These are phyloP conservation scores for Litchi chinensis DNA, from an alignment of 345 rosid species.

Conservation along the genomic window DNA sequence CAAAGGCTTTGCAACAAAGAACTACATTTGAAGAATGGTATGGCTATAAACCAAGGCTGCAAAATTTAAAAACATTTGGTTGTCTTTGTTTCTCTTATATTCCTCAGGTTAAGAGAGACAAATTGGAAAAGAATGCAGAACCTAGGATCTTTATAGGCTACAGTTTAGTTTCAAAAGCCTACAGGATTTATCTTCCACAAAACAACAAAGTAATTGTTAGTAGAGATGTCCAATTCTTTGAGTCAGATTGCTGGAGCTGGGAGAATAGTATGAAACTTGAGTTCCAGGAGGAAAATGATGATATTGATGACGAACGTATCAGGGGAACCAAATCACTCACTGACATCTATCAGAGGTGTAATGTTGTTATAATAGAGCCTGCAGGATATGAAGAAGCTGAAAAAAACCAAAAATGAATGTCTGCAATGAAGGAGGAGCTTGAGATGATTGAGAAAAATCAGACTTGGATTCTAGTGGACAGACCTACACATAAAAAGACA, in stretches of 20 bases:
- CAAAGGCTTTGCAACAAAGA: conserved; percentile 8
- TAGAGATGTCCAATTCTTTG: neutral
- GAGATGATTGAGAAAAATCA: conserved; percentile 12
- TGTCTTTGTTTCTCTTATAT: too few species aligned
- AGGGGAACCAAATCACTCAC: conserved; percentile 19
- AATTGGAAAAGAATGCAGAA: conserved; percentile 22
- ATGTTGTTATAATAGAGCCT: neutral
- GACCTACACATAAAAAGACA: neutral
- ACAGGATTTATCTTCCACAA: conserved; percentile 18
- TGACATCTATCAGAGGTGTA: neutral
- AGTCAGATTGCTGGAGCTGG: neutral
- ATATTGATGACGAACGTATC: conserved; percentile 1
- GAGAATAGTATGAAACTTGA: neutral
- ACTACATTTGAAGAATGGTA: conserved; percentile 18
- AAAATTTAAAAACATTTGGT: neutral
- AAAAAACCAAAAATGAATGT: neutral
- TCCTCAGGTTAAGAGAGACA: conserved; percentile 20
- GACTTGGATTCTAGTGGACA: conserved; percentile 3
- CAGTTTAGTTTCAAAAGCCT: conserved; percentile 20
- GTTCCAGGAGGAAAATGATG: neutral
- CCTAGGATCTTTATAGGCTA: conserved; percentile 25
- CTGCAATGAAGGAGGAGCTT: conserved; percentile 4
- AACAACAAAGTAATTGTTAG: neutral
- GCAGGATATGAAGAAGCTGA: neutral
- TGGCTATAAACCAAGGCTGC: conserved; percentile 13